Conservation (phyloP, 2,329 filamentous ascomycete genomes). For the Penicillium sp. region DNA sequence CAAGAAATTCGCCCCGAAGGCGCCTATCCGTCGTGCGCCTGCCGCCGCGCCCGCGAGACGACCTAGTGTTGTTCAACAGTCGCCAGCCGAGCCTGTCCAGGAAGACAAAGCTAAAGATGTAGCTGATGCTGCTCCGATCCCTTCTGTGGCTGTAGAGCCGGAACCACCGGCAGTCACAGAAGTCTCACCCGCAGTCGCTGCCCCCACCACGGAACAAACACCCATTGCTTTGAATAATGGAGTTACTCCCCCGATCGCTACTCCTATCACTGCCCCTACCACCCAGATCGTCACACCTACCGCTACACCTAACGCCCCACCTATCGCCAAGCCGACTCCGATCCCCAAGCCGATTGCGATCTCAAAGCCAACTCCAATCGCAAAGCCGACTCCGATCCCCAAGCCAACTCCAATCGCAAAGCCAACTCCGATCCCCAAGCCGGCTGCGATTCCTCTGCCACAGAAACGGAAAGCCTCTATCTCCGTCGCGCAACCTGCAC, state of each 20-base stretch:
- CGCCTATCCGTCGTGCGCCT: slow-evolving; percentile 56
- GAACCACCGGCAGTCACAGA: slow-evolving; percentile 4
- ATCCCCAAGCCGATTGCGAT: neutral
- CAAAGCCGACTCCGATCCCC: neutral
- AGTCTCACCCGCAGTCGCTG: slow-evolving; percentile 4
- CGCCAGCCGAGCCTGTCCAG: slow-evolving; percentile 7
- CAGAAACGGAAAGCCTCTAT: slow-evolving; percentile 29
- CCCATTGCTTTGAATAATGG: slow-evolving; percentile 9
- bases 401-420: neutral
- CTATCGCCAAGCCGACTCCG: neutral
- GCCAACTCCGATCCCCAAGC: neutral
- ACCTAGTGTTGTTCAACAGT: slow-evolving; percentile 43
- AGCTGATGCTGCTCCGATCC: neutral
- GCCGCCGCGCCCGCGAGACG: slow-evolving; percentile 39
- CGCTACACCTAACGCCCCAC: neutral
- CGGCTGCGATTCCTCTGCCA: slow-evolving; percentile 30
- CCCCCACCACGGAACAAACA: slow-evolving; percentile 27
- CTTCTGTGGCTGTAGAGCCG: slow-evolving; percentile 4
- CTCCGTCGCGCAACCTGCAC: slow-evolving; percentile 23
- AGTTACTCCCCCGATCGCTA: slow-evolving; percentile 28
- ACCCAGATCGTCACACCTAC: neutral
- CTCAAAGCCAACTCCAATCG: neutral
- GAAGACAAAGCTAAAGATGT: slow-evolving; percentile 7
- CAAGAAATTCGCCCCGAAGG: slow-evolving; percentile 76
- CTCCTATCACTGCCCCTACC: slow-evolving; percentile 2